phyloP scores from a whole-genome alignment of 495 filamentous ascomycete species.

The Bombardia bombarda region DNA sequence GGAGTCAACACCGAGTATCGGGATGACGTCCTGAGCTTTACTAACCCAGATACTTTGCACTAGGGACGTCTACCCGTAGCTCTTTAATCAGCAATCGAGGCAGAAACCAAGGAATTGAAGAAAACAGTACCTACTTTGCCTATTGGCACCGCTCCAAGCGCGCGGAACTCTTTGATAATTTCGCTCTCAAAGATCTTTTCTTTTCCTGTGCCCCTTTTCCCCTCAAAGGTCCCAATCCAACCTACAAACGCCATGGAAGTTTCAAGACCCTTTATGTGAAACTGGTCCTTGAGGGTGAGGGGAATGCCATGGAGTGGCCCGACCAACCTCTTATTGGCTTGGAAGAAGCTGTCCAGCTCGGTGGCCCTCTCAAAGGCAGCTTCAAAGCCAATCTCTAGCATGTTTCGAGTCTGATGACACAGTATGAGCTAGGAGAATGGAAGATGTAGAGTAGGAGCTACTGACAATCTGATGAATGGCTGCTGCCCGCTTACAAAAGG shows the following conservation, averaged over 20 bases:
- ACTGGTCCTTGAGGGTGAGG: slow-evolving; percentile 59
- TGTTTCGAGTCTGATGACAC: slow-evolving; percentile 33
- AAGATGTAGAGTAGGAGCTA: not conserved
- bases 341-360: slow-evolving; percentile 45
- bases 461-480: slow-evolving; percentile 51
- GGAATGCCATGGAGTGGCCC: slow-evolving; percentile 65
- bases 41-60: slow-evolving; percentile 9
- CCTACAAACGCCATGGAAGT: slow-evolving; percentile 23
- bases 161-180: slow-evolving; percentile 28
- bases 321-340: slow-evolving; percentile 36
- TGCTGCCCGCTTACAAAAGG: slow-evolving; percentile 44
- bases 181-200: slow-evolving; percentile 42
- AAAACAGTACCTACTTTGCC: slow-evolving; percentile 50
- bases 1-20: not conserved
- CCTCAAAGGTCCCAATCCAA: slow-evolving; percentile 39
- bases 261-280: slow-evolving; percentile 51
- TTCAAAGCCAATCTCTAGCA: slow-evolving; percentile 61
- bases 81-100: not conserved
- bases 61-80: slow-evolving; percentile 4
- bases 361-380: slow-evolving; percentile 49
- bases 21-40: not conserved
- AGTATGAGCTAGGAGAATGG: not conserved
- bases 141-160: slow-evolving; percentile 48
- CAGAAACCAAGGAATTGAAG: slow-evolving; percentile 39
- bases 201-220: slow-evolving; percentile 43